Percentiles rank a stretch among this genome's conserved stretches.
Evolutionary conservation across 1,284 basidiomycete species (phyloP).

Genomic region (Ceratorhiza oryzae-sativae): DNA sequence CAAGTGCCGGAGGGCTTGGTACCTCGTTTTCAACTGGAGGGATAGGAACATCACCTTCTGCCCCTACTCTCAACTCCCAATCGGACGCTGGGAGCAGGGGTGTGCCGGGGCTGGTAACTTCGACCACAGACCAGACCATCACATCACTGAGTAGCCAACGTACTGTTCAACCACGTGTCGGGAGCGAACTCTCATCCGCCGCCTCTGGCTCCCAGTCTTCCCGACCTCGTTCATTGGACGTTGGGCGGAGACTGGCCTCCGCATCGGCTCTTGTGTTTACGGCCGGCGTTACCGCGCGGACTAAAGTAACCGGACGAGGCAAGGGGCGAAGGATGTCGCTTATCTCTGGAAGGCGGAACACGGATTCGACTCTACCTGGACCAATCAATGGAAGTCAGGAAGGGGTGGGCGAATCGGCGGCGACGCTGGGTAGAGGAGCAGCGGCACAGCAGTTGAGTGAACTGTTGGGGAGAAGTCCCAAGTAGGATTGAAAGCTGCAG

Average conservation of each 20-base stretch:
- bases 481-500: background rate
- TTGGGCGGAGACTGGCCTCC: conserved; percentile 15
- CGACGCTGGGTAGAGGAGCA: conserved; percentile 48
- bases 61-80: background rate
- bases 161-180: conserved; percentile 11
- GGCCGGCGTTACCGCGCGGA: conserved; percentile 23
- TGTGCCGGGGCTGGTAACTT: background rate
- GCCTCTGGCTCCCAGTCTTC: conserved; percentile 11
- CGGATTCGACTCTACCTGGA: conserved; percentile 20
- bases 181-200: conserved; percentile 12
- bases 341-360: conserved; percentile 56
- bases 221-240: conserved; percentile 30
- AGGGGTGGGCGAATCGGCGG: conserved; percentile 39
- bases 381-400: background rate
- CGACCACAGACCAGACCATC: conserved; percentile 16
- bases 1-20: background rate
- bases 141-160: conserved; percentile 30
- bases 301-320: conserved; percentile 24
- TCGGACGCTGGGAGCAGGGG: background rate
- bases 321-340: conserved; percentile 62
- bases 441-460: conserved; percentile 53
- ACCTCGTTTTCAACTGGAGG: background rate
- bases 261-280: conserved; percentile 33
- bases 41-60: conserved; percentile 1
- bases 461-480: conserved; percentile 50